A percentile compares a stretch with the other conserved stretches of the same genome.
phyloP scores from a whole-genome alignment of 2,329 filamentous ascomycete genomes.

The Cladorrhinum sp. region DNA sequence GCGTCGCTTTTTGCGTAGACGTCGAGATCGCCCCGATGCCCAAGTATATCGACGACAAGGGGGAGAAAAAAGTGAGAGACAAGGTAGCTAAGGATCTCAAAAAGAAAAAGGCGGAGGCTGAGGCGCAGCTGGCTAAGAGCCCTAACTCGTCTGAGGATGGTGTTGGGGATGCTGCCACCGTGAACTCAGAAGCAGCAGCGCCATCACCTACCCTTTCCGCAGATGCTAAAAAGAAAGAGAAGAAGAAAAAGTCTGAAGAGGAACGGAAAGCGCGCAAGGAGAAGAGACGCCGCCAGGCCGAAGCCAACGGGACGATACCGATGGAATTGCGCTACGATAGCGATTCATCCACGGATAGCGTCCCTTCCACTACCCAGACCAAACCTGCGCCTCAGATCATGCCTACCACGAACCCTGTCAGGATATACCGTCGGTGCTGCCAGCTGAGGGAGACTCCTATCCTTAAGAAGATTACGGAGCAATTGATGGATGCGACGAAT shows the following conservation, averaged over 20 bases:
- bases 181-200: not conserved
- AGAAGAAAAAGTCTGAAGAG: constrained; percentile 92
- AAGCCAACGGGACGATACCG: constrained; percentile 82
- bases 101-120: constrained; percentile 70
- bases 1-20: constrained; percentile 94
- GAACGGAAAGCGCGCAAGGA: constrained; percentile 91
- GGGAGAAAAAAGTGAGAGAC: constrained; percentile 39
- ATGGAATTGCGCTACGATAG: constrained; percentile 76
- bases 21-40: constrained; percentile 93
- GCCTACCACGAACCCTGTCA: constrained; percentile 84
- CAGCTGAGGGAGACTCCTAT: constrained; percentile 91
- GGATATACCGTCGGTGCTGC: constrained; percentile 92
- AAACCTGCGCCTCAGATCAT: constrained; percentile 52
- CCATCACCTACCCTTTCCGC: constrained; percentile 14
- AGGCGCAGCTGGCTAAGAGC: constrained; percentile 36
- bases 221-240: constrained; percentile 74
- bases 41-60: constrained; percentile 64
- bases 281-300: constrained; percentile 77
- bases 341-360: constrained; percentile 41
- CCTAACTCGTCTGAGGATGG: not conserved
- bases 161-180: not conserved
- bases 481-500: constrained; percentile 71
- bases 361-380: constrained; percentile 33
- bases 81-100: constrained; percentile 56
- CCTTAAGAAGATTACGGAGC: constrained; percentile 85